Evolutionary conservation across 805 yeast species (phyloP).

Genomic region (Ogataea saltuana): DNA sequence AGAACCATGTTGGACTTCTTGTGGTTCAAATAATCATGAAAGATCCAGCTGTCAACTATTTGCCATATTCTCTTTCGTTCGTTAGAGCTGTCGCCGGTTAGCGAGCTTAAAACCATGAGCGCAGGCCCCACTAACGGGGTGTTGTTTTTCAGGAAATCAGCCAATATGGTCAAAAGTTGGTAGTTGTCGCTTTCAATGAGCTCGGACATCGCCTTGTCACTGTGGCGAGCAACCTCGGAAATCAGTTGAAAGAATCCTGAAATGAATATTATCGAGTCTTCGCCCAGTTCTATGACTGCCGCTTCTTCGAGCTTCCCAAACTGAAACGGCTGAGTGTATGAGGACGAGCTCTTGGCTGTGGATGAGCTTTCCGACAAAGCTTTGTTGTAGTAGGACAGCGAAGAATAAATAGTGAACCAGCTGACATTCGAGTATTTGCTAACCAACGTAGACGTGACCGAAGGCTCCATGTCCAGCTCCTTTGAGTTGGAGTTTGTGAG

Average conservation of each 20-base stretch:
- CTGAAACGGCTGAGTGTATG: conserved; percentile 4
- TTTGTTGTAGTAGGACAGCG: conserved; percentile 34
- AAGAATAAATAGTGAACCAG: conserved; percentile 40
- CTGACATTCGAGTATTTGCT: conserved; percentile 34
- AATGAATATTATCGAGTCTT: conserved; percentile 74
- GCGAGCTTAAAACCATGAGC: conserved; percentile 55
- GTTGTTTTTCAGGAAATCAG: conserved; percentile 29
- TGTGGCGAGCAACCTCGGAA: conserved; percentile 49
- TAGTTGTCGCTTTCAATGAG: conserved; percentile 36
- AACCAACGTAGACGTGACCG: conserved; percentile 22
- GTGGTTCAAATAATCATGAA: too few relatives aligned
- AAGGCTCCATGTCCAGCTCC: conserved; percentile 15
- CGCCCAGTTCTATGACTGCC: conserved; percentile 57
- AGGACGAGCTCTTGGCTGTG: not conserved
- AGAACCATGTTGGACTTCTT: conserved; percentile 28
- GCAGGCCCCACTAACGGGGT: conserved; percentile 47
- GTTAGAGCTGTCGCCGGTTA: conserved; percentile 48
- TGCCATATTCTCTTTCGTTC: conserved; percentile 62
- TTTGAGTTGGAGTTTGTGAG: conserved; percentile 27
- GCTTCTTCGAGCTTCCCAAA: conserved; percentile 12
- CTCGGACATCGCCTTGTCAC: conserved; percentile 35
- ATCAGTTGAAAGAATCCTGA: conserved; percentile 73
- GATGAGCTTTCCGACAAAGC: conserved; percentile 24
- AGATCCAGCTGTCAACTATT: conserved; percentile 70
- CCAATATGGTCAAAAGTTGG: conserved; percentile 31